Evolutionary conservation across 192 early-diverging fungal species (phyloP).

Genomic region (Coemansia sp.): DNA sequence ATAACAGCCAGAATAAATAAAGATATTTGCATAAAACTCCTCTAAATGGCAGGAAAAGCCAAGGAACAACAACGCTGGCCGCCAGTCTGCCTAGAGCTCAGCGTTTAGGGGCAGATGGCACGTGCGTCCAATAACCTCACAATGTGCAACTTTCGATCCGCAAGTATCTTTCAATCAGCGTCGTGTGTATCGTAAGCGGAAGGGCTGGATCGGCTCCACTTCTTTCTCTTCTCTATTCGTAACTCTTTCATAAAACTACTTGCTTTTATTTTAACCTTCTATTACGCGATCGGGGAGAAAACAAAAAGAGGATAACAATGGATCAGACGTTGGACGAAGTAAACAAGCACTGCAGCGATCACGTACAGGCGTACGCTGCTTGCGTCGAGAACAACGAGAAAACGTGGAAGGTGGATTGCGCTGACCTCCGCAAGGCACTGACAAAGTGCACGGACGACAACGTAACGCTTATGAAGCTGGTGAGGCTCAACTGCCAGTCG

Average conservation of each 20-base stretch:
- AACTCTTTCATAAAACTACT: too few species aligned
- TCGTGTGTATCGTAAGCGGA: neutral
- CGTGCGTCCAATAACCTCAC: neutral
- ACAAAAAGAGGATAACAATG: constrained; percentile 15
- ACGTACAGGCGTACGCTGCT: constrained; percentile 43
- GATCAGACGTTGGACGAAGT: constrained; percentile 55
- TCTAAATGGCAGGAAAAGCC: neutral
- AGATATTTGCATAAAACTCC: neutral
- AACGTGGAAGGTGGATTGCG: constrained; percentile 47
- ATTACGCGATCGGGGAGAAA: too few species aligned
- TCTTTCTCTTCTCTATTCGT: too few species aligned
- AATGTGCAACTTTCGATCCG: neutral
- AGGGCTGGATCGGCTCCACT: neutral
- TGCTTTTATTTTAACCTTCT: too few species aligned
- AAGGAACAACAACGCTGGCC: too few species aligned
- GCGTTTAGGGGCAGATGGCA: constrained; percentile 3
- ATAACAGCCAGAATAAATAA: neutral
- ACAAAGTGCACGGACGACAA: constrained; percentile 54
- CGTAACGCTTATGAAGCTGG: constrained; percentile 54
- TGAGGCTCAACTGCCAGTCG: constrained; percentile 52
- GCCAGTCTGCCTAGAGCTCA: neutral
- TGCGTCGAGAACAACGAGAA: constrained; percentile 46
- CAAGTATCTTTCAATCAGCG: too few species aligned
- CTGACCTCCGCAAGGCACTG: constrained; percentile 37
- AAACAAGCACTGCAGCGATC: constrained; percentile 54